phyloP scores from a whole-genome alignment of 305 asterid species.

The Fraxinus velutina region DNA sequence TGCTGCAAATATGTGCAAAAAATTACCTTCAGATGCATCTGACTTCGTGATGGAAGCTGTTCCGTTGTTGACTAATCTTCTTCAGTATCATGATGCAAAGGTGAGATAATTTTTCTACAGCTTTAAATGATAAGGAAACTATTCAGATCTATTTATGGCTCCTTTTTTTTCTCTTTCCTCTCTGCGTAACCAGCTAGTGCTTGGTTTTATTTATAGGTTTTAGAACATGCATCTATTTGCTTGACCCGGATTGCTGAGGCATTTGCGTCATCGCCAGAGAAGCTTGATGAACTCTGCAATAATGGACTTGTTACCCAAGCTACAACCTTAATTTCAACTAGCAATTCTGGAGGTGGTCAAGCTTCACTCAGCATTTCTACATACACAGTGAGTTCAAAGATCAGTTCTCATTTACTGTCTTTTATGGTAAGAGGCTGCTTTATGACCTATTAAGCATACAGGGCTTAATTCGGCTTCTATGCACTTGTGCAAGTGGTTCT shows the following conservation, averaged over 20 bases:
- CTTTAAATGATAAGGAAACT: not conserved
- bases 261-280: conserved; percentile 84
- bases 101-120: conserved; percentile 33
- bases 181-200: not conserved
- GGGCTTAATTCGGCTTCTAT: conserved; percentile 93
- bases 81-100: conserved; percentile 98
- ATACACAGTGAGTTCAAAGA: conserved; percentile 57
- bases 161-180: not conserved
- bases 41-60: conserved; percentile 99
- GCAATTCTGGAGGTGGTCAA: conserved; percentile 88
- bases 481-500: conserved; percentile 93
- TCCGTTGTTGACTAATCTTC: conserved; percentile 90
- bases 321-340: conserved; percentile 79
- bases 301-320: conserved; percentile 95
- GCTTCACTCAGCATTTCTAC: conserved; percentile 89
- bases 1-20: conserved; percentile 99
- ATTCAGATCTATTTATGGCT: not conserved
- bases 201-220: conserved; percentile 51
- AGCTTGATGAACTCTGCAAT: conserved; percentile 88
- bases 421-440: conserved; percentile 20
- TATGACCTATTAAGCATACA: conserved; percentile 43
- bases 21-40: conserved; percentile 93
- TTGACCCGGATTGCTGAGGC: conserved; percentile 97
- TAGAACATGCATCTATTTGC: conserved; percentile 94
- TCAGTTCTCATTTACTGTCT: conserved; percentile 11